phyloP scores from a whole-genome alignment of 2,329 filamentous ascomycete species.

The Nigrograna mackinnonii region DNA sequence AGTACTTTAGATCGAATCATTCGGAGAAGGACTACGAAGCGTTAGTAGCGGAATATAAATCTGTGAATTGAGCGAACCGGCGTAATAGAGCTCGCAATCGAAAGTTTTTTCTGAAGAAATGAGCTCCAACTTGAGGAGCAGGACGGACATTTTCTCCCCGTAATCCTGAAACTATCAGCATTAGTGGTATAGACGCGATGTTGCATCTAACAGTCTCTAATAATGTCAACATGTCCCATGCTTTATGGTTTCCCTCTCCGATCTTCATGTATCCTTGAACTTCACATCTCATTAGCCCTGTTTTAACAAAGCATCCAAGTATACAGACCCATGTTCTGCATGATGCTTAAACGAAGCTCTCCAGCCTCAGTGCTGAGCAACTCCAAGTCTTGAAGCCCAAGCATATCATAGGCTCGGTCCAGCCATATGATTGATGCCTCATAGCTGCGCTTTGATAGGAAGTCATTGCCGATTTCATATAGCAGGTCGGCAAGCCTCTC shows the following conservation, averaged over 20 bases:
- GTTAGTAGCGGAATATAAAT: constrained; percentile 11
- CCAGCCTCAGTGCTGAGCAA: constrained; percentile 61
- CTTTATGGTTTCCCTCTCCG: constrained; percentile 54
- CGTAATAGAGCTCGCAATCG: constrained; percentile 45
- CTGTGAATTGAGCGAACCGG: constrained; percentile 27
- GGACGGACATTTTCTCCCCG: constrained; percentile 66
- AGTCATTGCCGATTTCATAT: constrained; percentile 70
- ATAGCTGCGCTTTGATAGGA: constrained; percentile 58
- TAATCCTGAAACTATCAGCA: constrained; percentile 46
- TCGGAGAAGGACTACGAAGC: constrained; percentile 55
- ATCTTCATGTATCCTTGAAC: constrained; percentile 60
- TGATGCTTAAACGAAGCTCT: constrained; percentile 68
- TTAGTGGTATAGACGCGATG: background rate
- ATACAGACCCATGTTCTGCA: constrained; percentile 56
- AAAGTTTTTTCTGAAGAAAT: constrained; percentile 51
- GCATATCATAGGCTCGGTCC: constrained; percentile 64
- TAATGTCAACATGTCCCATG: constrained; percentile 60
- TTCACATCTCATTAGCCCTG: constrained; percentile 26
- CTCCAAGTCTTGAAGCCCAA: constrained; percentile 60
- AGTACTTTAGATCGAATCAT: constrained; percentile 65
- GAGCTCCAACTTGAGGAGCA: constrained; percentile 70
- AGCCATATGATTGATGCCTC: constrained; percentile 72
- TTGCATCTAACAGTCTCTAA: constrained; percentile 55
- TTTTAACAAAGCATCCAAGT: too few relatives aligned
- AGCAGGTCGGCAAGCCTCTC: constrained; percentile 70